Percentiles rank a stretch among this genome's conserved stretches.
Conservation (phyloP, 495 filamentous ascomycete genomes). For the Trichoderma reesei region DNA sequence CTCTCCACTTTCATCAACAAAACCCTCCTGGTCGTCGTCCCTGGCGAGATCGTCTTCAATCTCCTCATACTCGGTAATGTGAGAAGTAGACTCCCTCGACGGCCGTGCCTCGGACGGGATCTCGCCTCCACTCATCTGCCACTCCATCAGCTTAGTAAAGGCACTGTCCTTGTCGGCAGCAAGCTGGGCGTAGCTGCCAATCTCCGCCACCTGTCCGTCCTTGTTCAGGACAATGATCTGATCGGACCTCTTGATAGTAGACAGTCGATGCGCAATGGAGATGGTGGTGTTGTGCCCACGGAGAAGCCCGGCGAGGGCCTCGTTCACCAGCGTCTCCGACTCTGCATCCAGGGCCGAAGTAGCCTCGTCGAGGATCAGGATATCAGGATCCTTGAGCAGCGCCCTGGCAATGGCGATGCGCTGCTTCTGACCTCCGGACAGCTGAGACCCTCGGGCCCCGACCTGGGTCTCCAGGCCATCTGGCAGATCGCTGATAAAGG, state of each 20-base stretch:
- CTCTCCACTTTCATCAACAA: constrained; percentile 13
- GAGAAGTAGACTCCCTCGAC: constrained; percentile 14
- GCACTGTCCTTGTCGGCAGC: constrained; percentile 62
- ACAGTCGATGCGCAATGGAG: constrained; percentile 88
- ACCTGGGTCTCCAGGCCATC: constrained; percentile 92
- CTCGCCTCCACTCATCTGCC: constrained; percentile 90
- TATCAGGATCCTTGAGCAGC: constrained; percentile 90
- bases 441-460: constrained; percentile 82
- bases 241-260: constrained; percentile 91
- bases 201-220: constrained; percentile 83
- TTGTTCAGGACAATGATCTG: constrained; percentile 78
- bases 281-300: constrained; percentile 88
- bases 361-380: constrained; percentile 90
- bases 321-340: constrained; percentile 89
- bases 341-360: constrained; percentile 95
- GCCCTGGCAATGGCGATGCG: constrained; percentile 94
- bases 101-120: constrained; percentile 19
- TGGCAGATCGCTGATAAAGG: constrained; percentile 92
- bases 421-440: constrained; percentile 95
- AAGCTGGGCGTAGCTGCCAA: constrained; percentile 71
- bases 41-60: constrained; percentile 35
- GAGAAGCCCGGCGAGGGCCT: constrained; percentile 71
- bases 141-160: constrained; percentile 94
- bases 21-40: constrained; percentile 20
- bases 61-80: constrained; percentile 36